Conservation (phyloP, 768 basidiomycete species). For the Sutorius australiensis region DNA sequence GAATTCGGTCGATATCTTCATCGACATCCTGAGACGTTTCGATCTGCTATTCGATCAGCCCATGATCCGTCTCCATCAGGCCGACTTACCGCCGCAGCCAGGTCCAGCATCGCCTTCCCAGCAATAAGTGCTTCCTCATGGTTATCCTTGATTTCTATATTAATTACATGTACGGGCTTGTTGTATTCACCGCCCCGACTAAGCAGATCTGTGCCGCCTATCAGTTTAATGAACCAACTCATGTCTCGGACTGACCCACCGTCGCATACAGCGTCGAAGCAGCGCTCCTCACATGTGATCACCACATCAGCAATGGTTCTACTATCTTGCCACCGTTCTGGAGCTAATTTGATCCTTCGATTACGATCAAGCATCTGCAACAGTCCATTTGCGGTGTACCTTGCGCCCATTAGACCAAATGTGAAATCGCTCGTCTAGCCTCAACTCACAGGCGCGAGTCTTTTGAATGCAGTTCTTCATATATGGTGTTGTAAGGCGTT, state of each 20-base stretch:
- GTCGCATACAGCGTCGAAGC: slow-evolving; percentile 97
- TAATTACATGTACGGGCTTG: slow-evolving; percentile 92
- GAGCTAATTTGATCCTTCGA: slow-evolving; percentile 83
- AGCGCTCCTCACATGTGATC: slow-evolving; percentile 98
- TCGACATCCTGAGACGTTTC: slow-evolving; percentile 85
- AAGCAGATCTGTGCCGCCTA: slow-evolving; percentile 62
- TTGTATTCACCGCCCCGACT: slow-evolving; percentile 87
- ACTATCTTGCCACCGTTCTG: slow-evolving; percentile 96
- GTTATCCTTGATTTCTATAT: slow-evolving; percentile 98
- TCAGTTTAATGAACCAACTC: slow-evolving; percentile 12
- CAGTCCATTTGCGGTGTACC: slow-evolving; percentile 91
- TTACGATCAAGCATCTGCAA: slow-evolving; percentile 97
- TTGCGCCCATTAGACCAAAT: slow-evolving; percentile 31
- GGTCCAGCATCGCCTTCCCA: slow-evolving; percentile 89
- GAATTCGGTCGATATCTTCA: slow-evolving; percentile 82
- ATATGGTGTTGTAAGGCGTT: slow-evolving; percentile 95
- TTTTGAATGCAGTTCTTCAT: slow-evolving; percentile 81
- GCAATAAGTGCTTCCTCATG: slow-evolving; percentile 98
- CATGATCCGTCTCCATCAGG: background rate
- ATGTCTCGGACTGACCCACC: slow-evolving; percentile 49
- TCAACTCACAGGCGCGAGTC: slow-evolving; percentile 74
- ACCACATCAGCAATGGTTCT: slow-evolving; percentile 90
- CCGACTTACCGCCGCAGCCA: slow-evolving; percentile 77
- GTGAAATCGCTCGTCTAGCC: background rate
- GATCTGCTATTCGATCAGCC: slow-evolving; percentile 50